Conservation (phyloP, 768 basidiomycete species). For the Fomitopsis pulvina region DNA sequence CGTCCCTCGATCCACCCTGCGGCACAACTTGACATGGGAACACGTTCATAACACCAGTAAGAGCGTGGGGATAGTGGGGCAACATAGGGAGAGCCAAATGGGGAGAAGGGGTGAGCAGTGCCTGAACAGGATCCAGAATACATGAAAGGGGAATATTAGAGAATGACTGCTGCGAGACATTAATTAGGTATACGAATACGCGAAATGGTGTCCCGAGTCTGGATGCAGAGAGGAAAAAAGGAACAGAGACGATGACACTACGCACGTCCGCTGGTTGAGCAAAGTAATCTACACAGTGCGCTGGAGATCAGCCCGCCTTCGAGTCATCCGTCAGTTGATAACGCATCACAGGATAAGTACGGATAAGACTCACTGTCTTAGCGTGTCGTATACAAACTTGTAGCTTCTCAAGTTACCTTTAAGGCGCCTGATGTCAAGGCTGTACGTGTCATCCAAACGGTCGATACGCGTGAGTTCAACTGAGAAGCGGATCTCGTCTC, state of each 20-base stretch:
- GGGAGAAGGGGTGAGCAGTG: slow-evolving; percentile 1
- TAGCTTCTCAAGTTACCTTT: slow-evolving; percentile 92
- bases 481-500: slow-evolving; percentile 95
- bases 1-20: background rate
- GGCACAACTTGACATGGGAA: slow-evolving; percentile 1
- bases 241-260: background rate
- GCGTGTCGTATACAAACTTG: slow-evolving; percentile 84
- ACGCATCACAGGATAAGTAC: background rate
- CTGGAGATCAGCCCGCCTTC: slow-evolving; percentile 23
- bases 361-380: slow-evolving; percentile 66
- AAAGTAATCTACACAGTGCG: slow-evolving; percentile 5
- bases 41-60: background rate
- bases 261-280: background rate
- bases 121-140: slow-evolving; percentile 3
- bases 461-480: slow-evolving; percentile 91
- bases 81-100: background rate
- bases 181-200: background rate
- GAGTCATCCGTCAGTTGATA: background rate
- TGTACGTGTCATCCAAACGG: slow-evolving; percentile 84
- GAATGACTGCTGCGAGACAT: background rate
- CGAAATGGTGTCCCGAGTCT: background rate
- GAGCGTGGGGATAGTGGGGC: background rate
- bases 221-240: background rate
- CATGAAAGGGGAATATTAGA: background rate
- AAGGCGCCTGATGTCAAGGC: slow-evolving; percentile 85